A percentile compares a stretch with the other conserved stretches of the same genome.
phyloP scores from a whole-genome alignment of 2,329 filamentous ascomycete species.

The Verticillium alfalfae region DNA sequence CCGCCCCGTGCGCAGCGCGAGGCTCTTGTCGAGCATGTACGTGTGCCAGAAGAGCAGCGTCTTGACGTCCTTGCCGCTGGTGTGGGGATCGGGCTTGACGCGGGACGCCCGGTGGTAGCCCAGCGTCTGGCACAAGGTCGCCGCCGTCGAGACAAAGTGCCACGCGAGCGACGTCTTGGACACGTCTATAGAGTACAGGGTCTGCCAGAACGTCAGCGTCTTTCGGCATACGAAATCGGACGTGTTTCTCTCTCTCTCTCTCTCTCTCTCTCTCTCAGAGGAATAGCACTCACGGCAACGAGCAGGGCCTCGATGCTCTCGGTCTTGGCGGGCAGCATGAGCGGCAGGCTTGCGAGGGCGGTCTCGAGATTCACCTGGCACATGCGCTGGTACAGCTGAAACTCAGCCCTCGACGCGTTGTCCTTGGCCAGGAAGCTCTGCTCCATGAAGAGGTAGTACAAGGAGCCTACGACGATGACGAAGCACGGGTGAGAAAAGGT shows the following conservation, averaged over 20 bases:
- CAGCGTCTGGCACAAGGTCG: slow-evolving; percentile 55
- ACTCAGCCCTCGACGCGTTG: slow-evolving; percentile 22
- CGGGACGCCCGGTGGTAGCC: slow-evolving; percentile 49
- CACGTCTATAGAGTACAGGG: slow-evolving; percentile 56
- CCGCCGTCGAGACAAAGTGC: slow-evolving; percentile 54
- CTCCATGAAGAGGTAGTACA: slow-evolving; percentile 46
- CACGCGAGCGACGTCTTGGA: slow-evolving; percentile 60
- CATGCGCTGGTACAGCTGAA: slow-evolving; percentile 29
- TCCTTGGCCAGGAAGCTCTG: slow-evolving; percentile 30
- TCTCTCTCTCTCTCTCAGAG: not conserved
- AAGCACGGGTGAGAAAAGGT: slow-evolving; percentile 44
- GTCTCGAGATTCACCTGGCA: slow-evolving; percentile 46
- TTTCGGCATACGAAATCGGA: not conserved
- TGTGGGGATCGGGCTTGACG: slow-evolving; percentile 22
- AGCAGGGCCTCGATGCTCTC: slow-evolving; percentile 53
- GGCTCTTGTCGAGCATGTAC: slow-evolving; percentile 50
- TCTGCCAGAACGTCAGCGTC: slow-evolving; percentile 25
- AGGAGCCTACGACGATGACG: slow-evolving; percentile 41
- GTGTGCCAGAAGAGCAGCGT: slow-evolving; percentile 42
- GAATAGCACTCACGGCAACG: slow-evolving; percentile 42
- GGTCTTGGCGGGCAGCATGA: slow-evolving; percentile 49
- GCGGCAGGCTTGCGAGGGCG: slow-evolving; percentile 42
- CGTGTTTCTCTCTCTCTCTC: too few relatives aligned
- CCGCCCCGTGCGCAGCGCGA: slow-evolving; percentile 50
- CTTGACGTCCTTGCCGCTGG: slow-evolving; percentile 25